phyloP scores from a whole-genome alignment of 2,329 filamentous ascomycete genomes.

The Dactylellina leptospora region DNA sequence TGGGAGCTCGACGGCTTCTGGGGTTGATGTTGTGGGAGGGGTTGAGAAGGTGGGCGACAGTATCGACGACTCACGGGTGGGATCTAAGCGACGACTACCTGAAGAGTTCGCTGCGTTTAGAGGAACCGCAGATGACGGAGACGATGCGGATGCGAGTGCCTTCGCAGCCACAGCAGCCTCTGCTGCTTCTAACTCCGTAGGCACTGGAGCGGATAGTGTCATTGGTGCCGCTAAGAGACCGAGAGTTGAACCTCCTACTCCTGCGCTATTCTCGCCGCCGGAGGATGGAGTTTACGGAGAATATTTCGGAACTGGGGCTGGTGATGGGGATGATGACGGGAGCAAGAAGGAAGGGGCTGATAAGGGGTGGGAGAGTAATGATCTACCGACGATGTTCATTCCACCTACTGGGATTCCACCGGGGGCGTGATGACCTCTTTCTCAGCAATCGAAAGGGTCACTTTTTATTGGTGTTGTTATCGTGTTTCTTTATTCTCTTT shows the following conservation, averaged over 20 bases:
- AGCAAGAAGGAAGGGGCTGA: constrained; percentile 33
- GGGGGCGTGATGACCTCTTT: constrained; percentile 25
- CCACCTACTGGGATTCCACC: constrained; percentile 40
- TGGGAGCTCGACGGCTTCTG: constrained; percentile 19
- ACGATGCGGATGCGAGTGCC: constrained; percentile 41
- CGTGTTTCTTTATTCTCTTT: constrained; percentile 10
- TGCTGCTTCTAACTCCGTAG: constrained; percentile 25
- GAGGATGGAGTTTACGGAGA: constrained; percentile 38
- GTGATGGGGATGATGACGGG: constrained; percentile 24
- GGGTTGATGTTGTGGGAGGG: neutral
- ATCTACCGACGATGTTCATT: constrained; percentile 50
- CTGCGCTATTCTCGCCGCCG: constrained; percentile 35
- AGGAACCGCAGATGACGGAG: constrained; percentile 32
- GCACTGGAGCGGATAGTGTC: constrained; percentile 1
- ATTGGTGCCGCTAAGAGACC: constrained; percentile 29
- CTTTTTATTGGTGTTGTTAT: neutral
- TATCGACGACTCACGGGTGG: constrained; percentile 32
- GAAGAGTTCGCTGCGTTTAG: constrained; percentile 49
- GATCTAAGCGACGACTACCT: constrained; percentile 49
- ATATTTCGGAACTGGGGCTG: constrained; percentile 21
- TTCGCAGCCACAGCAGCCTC: constrained; percentile 46
- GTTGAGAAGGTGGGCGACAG: constrained; percentile 15
- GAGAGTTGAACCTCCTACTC: constrained; percentile 34
- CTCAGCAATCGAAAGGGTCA: no score
- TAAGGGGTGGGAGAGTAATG: constrained; percentile 51